These are phyloP conservation scores for Wilcoxina mikolae DNA, from an alignment of 495 filamentous ascomycete species.

Conservation along the genomic window DNA sequence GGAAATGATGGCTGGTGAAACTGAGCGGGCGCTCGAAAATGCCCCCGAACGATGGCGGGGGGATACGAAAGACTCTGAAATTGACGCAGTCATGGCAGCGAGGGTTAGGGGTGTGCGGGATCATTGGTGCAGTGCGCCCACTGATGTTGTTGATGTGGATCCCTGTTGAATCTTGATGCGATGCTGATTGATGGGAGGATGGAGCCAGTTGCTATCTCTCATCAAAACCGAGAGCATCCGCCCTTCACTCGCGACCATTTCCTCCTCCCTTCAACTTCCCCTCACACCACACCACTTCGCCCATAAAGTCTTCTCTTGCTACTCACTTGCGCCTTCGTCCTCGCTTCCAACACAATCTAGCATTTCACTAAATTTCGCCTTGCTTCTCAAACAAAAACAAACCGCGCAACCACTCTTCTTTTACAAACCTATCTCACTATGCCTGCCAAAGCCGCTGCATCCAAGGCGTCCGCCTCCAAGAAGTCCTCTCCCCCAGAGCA, in stretches of 20 bases:
- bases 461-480: constrained; percentile 34
- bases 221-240: neutral
- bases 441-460: constrained; percentile 38
- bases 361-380: neutral
- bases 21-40: too few species aligned
- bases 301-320: constrained; percentile 16
- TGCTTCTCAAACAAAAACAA: neutral
- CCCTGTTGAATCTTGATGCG: too few species aligned
- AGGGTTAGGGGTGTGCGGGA: too few species aligned
- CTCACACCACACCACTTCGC: neutral
- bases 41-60: too few species aligned
- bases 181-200: neutral
- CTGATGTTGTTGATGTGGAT: too few species aligned
- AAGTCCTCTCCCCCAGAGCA: constrained; percentile 38
- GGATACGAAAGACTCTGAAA: too few species aligned
- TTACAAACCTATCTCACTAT: too few species aligned
- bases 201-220: neutral
- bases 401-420: too few species aligned
- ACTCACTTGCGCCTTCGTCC: constrained; percentile 3
- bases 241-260: constrained; percentile 18
- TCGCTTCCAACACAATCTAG: neutral
- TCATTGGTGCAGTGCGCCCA: too few species aligned
- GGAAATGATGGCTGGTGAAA: too few species aligned
- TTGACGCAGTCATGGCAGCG: too few species aligned
- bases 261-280: constrained; percentile 22